Evolutionary conservation across 2,329 filamentous ascomycete species (phyloP), one percentile per base, ranked within the genome.

Genomic region (Alternaria sp.): DNA sequence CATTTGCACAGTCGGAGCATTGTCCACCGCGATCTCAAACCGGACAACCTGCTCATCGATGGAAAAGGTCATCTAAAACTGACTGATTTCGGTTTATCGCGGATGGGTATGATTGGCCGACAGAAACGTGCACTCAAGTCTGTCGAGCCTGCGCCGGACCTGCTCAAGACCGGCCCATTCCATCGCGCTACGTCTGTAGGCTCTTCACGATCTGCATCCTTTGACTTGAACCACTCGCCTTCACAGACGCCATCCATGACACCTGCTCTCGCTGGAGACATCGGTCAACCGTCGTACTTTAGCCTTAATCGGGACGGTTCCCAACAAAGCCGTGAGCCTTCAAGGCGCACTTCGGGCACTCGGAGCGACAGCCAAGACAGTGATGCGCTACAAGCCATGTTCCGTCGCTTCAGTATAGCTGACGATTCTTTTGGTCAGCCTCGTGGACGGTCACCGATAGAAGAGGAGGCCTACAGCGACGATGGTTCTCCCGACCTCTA

Each of bases 41-140:
- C 96, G 1, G 96, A 99, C 78, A 99, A 99, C 76, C 86, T 99
- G 30, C 86, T 99, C 56, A 99, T 99, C 71, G 96, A 99, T 76
- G 93, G 96, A 73, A 97, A 93, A 74, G 96, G 96, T 2, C 96
- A 99, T 81, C 83, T 99, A 61, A 99, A 99, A 81, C 85, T 99
- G 72, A 99, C 96, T 1, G 96, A 99, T 79, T 99, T 99, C 82
- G 96, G 96, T 64, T 85, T 99, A 25, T 99, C 96, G 12, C 90
- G 96, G 26, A 98, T 99, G 95, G 96, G 96, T 77, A 85, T 99
- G 67, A 92, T 99, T 65, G 96, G 96, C 63, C 92, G 96, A 73
- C 96, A 99, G 81, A 98, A 99, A 83, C 90, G 96, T 73, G 93
- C 95, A 21, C 85, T 97, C 51, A 96, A 89, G 86, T 76, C 89